These are phyloP conservation scores for Geranomyces variabilis DNA, from an alignment of 192 early-diverging fungal species.

Conservation along the genomic window DNA sequence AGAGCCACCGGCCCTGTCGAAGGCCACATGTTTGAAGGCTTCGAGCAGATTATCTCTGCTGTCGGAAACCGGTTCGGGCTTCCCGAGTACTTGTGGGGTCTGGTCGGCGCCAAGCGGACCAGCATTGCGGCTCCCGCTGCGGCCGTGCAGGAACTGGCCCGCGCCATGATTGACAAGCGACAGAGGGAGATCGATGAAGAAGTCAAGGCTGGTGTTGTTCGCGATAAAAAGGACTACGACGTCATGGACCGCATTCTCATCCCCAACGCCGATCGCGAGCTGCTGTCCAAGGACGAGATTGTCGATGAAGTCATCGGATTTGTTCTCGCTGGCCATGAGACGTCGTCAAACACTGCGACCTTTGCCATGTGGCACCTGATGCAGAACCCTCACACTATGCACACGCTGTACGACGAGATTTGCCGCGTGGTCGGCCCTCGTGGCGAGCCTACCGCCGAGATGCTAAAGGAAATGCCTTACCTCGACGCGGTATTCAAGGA, in stretches of 20 bases:
- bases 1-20: not conserved
- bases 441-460: constrained; percentile 14
- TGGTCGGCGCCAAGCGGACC: not conserved
- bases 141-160: not conserved
- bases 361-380: constrained; percentile 47
- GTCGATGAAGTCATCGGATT: constrained; percentile 51
- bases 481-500: constrained; percentile 17
- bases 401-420: constrained; percentile 40
- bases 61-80: constrained; percentile 3
- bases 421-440: not conserved
- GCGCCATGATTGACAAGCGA: not conserved
- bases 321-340: constrained; percentile 59
- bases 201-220: not conserved
- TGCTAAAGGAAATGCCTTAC: constrained; percentile 21
- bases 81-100: constrained; percentile 10
- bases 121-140: not conserved
- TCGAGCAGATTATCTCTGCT: constrained; percentile 8
- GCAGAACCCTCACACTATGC: constrained; percentile 40
- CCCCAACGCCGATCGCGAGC: constrained; percentile 19
- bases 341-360: constrained; percentile 52
- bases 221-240: constrained; percentile 24
- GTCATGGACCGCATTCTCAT: constrained; percentile 25
- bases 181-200: constrained; percentile 1
- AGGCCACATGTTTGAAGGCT: not conserved
- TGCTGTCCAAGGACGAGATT: constrained; percentile 37